These are phyloP conservation scores for Coemansia sp. DNA, from an alignment of 192 early-diverging fungal genomes.

Conservation along the genomic window DNA sequence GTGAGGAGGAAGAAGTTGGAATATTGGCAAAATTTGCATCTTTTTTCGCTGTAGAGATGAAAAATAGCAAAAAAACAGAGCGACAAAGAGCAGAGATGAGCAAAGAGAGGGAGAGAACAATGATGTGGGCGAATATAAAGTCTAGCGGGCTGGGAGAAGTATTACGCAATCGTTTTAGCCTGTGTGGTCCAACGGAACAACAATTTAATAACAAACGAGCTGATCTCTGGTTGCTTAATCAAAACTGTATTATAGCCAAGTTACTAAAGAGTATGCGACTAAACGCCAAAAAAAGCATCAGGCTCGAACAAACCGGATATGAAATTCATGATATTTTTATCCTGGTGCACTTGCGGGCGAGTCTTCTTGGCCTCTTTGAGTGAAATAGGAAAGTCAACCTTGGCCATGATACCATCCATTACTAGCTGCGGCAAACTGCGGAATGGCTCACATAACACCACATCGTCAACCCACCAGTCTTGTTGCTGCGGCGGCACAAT, in stretches of 20 bases:
- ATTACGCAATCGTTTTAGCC: too few species aligned
- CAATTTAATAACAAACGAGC: too few species aligned
- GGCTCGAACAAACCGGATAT: background rate
- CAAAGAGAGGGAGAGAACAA: too few species aligned
- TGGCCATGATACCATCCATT: conserved; percentile 10
- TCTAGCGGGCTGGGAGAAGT: too few species aligned
- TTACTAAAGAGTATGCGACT: background rate
- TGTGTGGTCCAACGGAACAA: too few species aligned
- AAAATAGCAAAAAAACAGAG: too few species aligned
- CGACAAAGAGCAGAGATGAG: too few species aligned
- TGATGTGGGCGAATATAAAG: too few species aligned
- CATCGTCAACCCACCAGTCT: conserved; percentile 32
- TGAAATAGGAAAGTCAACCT: conserved; percentile 39
- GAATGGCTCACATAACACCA: background rate
- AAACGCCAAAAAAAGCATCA: background rate
- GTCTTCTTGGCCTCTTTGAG: conserved; percentile 45
- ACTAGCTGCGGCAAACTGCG: conserved; percentile 23
- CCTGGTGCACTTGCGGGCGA: conserved; percentile 13
- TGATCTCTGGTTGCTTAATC: too few species aligned
- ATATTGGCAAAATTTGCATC: background rate
- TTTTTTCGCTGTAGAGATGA: background rate
- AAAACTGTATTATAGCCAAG: background rate
- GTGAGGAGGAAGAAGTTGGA: background rate
- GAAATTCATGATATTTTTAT: background rate
- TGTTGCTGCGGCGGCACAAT: conserved; percentile 62